These are phyloP conservation scores for Mortierella sp. DNA, from an alignment of 371 early-diverging fungal species.

Conservation along the genomic window DNA sequence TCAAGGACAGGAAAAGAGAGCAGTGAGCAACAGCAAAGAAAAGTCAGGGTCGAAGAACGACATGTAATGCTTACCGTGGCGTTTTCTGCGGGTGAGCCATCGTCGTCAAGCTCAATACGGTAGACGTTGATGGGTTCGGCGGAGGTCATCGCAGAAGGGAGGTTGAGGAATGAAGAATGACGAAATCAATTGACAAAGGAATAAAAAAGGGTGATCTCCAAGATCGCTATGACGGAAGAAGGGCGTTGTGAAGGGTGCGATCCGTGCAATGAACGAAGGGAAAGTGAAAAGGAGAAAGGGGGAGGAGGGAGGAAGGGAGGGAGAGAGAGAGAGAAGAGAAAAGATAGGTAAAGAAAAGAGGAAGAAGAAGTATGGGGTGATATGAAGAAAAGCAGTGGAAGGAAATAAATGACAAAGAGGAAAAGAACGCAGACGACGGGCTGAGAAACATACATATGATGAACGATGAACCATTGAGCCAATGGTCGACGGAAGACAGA, in stretches of 20 bases:
- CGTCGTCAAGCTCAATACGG: conserved; percentile 56
- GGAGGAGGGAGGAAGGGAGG: background rate
- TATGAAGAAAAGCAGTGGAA: background rate
- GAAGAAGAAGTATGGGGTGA: background rate
- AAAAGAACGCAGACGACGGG: background rate
- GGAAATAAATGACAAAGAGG: background rate
- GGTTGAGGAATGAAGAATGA: background rate
- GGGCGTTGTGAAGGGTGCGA: no score
- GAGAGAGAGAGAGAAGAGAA: background rate
- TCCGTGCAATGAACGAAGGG: background rate
- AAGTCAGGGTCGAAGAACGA: background rate
- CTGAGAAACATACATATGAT: background rate
- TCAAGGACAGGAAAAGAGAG: background rate
- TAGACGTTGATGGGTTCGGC: conserved; percentile 36
- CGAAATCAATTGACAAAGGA: background rate
- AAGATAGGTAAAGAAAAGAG: background rate
- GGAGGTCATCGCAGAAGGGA: background rate
- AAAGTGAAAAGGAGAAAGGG: background rate
- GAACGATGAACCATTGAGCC: background rate
- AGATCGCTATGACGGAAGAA: background rate
- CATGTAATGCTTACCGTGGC: conserved; percentile 29
- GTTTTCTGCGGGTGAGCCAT: conserved; percentile 57
- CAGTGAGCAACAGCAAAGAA: background rate
- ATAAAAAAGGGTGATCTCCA: background rate
- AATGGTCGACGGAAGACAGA: background rate